phyloP scores from a whole-genome alignment of 176 grass and related monocot species.

The Cenchrus purpureus region DNA sequence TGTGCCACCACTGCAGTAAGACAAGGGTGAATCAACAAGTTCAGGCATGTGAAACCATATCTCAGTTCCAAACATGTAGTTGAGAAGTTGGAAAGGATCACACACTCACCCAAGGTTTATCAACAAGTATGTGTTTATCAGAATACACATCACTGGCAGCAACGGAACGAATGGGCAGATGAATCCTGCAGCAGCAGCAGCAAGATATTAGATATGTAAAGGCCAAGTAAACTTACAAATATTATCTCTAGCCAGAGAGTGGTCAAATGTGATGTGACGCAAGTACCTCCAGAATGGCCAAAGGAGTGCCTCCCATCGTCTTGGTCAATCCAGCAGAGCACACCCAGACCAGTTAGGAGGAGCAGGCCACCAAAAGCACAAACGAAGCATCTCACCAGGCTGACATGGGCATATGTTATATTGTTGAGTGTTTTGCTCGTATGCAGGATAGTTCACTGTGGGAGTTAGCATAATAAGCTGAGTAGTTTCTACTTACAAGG shows the following conservation, averaged over 20 bases:
- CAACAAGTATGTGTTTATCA: constrained; percentile 76
- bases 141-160: constrained; percentile 76
- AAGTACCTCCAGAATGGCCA: constrained; percentile 80
- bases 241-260: neutral
- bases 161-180: constrained; percentile 73
- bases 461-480: neutral
- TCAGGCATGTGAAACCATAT: constrained; percentile 3
- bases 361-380: constrained; percentile 64
- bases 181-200: constrained; percentile 55
- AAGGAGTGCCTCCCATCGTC: constrained; percentile 66
- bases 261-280: neutral
- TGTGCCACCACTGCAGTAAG: constrained; percentile 62
- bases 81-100: neutral
- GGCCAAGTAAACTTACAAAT: neutral
- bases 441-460: constrained; percentile 2
- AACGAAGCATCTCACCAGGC: constrained; percentile 36
- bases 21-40: neutral
- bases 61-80: neutral
- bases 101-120: constrained; percentile 69
- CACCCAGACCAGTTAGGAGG: constrained; percentile 52
- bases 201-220: neutral
- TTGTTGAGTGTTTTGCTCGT: neutral
- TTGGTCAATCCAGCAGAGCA: constrained; percentile 78
- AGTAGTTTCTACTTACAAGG: constrained; percentile 59
- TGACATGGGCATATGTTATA: constrained; percentile 39